Percentiles rank a stretch among this genome's conserved stretches.
Evolutionary conservation across 75 land plant genomes (phyloP).

Genomic region (Adiantum capillusveneris): DNA sequence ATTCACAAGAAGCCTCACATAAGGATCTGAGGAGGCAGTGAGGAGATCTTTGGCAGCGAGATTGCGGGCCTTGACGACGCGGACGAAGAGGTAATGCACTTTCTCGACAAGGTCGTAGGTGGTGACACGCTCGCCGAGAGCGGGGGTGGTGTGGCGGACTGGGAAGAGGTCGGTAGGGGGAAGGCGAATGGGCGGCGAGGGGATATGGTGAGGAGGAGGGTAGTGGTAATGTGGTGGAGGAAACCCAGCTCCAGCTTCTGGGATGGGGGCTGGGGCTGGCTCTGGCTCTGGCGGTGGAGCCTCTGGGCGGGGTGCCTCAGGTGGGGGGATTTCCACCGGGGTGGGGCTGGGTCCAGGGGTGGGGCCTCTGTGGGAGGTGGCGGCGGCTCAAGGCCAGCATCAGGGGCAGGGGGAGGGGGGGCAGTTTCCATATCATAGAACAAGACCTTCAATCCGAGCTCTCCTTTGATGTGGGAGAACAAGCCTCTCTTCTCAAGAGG

Average conservation of each 20-base stretch:
- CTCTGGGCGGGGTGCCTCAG: too few relatives aligned
- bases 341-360: too few relatives aligned
- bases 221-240: background rate
- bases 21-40: slow-evolving; percentile 63
- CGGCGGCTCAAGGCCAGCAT: too few relatives aligned
- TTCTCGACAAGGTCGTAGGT: slow-evolving; percentile 66
- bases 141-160: too few relatives aligned
- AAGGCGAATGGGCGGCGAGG: slow-evolving; percentile 33
- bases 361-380: too few relatives aligned
- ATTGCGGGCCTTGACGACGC: slow-evolving; percentile 62
- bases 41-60: slow-evolving; percentile 61
- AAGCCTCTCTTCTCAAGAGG: background rate
- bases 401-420: too few relatives aligned
- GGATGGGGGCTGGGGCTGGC: too few relatives aligned
- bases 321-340: too few relatives aligned
- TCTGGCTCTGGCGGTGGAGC: too few relatives aligned
- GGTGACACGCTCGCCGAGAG: too few relatives aligned
- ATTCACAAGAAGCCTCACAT: slow-evolving; percentile 63
- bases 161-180: slow-evolving; percentile 13
- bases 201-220: background rate
- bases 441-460: background rate
- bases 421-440: background rate
- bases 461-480: background rate
- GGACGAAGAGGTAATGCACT: slow-evolving; percentile 69
- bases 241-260: too few relatives aligned